These are phyloP conservation scores for Camellia granthamiana DNA, from an alignment of 148 eudicot genomes.

Conservation along the genomic window DNA sequence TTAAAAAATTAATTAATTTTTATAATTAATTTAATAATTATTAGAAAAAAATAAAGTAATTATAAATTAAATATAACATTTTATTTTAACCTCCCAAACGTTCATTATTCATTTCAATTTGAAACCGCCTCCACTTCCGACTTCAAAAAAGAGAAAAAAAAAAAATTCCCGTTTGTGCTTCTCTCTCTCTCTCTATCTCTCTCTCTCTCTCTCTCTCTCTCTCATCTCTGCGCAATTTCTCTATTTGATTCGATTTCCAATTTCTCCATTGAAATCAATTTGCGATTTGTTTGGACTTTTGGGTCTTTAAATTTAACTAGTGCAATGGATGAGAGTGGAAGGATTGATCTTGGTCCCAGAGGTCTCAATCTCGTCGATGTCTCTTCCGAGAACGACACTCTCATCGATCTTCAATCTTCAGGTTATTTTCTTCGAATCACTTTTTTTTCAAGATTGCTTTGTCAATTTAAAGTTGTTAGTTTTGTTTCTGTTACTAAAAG, in stretches of 20 bases:
- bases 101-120: neutral
- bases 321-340: conserved; percentile 15
- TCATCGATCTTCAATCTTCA: neutral
- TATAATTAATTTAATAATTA: too few relatives aligned
- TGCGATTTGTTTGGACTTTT: neutral
- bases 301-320: neutral
- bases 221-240: neutral
- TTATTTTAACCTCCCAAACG: too few relatives aligned
- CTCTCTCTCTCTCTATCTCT: conserved; percentile 12
- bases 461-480: too few relatives aligned
- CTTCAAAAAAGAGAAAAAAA: neutral
- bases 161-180: neutral
- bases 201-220: conserved; percentile 12
- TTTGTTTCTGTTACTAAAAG: neutral
- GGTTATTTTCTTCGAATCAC: neutral
- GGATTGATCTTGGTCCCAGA: conserved; percentile 6
- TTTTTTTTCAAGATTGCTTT: neutral
- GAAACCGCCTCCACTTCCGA: conserved; percentile 21
- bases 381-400: neutral
- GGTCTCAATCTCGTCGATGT: conserved; percentile 4
- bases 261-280: neutral
- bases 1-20: too few relatives aligned
- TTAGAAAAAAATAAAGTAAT: too few relatives aligned
- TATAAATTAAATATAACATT: too few relatives aligned
- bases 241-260: neutral